Conservation (phyloP, 768 basidiomycete genomes). For the Pulveroboletus frians region DNA sequence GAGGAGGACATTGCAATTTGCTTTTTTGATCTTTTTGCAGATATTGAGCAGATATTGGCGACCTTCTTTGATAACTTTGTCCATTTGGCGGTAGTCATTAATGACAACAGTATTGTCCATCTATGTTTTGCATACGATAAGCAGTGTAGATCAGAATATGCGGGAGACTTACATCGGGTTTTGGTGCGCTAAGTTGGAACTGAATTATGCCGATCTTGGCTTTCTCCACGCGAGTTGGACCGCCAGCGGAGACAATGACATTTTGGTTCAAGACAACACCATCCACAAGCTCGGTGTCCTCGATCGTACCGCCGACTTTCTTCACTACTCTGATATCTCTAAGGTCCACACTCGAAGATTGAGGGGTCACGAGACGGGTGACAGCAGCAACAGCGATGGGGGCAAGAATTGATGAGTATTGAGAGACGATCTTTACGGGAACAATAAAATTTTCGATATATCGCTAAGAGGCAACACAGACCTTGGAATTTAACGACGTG, state of each 20-base stretch:
- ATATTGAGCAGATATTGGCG: constrained; percentile 96
- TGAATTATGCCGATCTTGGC: constrained; percentile 98
- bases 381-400: constrained; percentile 98
- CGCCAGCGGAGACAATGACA: constrained; percentile 84
- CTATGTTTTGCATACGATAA: constrained; percentile 36
- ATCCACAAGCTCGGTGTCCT: constrained; percentile 95
- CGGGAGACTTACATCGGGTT: constrained; percentile 75
- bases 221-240: constrained; percentile 93
- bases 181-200: constrained; percentile 96
- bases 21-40: constrained; percentile 99
- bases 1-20: constrained; percentile 97
- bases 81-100: constrained; percentile 99
- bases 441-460: constrained; percentile 6
- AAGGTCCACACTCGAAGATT: constrained; percentile 93
- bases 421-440: constrained; percentile 81
- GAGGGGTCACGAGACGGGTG: constrained; percentile 80
- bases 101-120: constrained; percentile 99
- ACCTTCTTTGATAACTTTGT: constrained; percentile 99
- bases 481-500: constrained; percentile 96
- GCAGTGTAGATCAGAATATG: neutral
- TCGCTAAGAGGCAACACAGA: constrained; percentile 24
- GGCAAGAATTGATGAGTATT: constrained; percentile 97
- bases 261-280: constrained; percentile 98
- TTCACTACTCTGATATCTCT: constrained; percentile 95
- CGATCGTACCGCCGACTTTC: constrained; percentile 98